Evolutionary conservation across 2,329 filamentous ascomycete species (phyloP).

Genomic region (Chaetothyriales sp.): DNA sequence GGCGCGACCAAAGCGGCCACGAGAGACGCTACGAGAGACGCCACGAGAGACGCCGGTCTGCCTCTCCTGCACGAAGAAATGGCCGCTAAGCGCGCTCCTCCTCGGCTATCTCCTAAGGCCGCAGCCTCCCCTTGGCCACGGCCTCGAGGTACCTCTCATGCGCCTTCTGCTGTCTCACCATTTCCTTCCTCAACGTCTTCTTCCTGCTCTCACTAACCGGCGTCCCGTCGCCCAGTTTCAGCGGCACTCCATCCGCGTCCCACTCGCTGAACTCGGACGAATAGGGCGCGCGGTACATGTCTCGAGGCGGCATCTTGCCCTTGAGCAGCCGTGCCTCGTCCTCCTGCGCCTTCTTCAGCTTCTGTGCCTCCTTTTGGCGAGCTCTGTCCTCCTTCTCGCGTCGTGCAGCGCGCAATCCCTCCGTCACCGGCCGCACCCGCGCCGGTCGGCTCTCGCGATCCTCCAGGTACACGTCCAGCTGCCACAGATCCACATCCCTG

Average conservation of each 20-base stretch:
- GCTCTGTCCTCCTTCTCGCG: conserved; percentile 40
- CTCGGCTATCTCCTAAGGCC: neutral
- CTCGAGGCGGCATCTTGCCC: conserved; percentile 42
- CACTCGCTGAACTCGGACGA: conserved; percentile 56
- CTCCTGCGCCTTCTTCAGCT: conserved; percentile 44
- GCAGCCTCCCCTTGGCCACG: neutral
- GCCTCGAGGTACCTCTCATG: conserved; percentile 48
- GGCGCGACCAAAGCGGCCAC: neutral
- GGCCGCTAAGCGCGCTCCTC: neutral
- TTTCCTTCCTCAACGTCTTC: conserved; percentile 80
- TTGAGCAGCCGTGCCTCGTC: conserved; percentile 39
- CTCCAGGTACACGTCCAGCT: conserved; percentile 76
- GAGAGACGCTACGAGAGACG: neutral
- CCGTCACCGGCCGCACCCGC: conserved; percentile 55
- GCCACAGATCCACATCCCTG: conserved; percentile 66
- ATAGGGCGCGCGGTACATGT: conserved; percentile 43
- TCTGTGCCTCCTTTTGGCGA: conserved; percentile 38
- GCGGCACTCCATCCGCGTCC: conserved; percentile 72
- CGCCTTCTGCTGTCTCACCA: conserved; percentile 78
- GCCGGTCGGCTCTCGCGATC: conserved; percentile 59
- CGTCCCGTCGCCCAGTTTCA: conserved; percentile 59
- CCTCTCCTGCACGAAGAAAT: neutral
- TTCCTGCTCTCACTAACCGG: conserved; percentile 65
- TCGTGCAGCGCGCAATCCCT: conserved; percentile 41
- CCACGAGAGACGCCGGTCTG: neutral